A percentile compares a stretch with the other conserved stretches of the same genome.
Evolutionary conservation across 345 rosid species (phyloP).

Genomic region (Cardamine resedifolia): DNA sequence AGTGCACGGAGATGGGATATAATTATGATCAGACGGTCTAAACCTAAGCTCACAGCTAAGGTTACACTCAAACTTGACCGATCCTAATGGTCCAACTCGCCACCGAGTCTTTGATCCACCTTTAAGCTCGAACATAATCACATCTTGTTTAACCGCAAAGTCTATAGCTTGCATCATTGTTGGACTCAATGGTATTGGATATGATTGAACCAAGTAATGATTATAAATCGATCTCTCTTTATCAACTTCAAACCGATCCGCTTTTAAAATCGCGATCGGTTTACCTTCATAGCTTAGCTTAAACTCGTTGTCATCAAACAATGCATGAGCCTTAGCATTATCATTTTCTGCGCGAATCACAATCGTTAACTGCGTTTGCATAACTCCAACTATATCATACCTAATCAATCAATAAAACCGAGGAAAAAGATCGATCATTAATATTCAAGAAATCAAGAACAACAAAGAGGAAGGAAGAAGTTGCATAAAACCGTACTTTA

Average conservation of each 20-base stretch:
- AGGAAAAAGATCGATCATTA: not conserved
- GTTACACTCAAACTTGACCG: conserved; percentile 49
- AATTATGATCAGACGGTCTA: conserved; percentile 46
- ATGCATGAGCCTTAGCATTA: conserved; percentile 66
- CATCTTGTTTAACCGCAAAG: conserved; percentile 48
- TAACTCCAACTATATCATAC: conserved; percentile 46
- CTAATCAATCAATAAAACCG: conserved; percentile 12
- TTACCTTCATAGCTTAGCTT: conserved; percentile 48
- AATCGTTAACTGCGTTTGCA: conserved; percentile 64
- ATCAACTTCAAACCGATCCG: conserved; percentile 56
- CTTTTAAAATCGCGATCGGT: conserved; percentile 48
- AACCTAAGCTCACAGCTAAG: conserved; percentile 66
- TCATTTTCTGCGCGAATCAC: conserved; percentile 60
- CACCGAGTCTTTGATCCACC: conserved; percentile 68
- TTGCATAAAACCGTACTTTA: conserved; percentile 46
- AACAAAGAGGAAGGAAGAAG: conserved; percentile 28
- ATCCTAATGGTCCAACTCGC: conserved; percentile 70
- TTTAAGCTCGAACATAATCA: conserved; percentile 54
- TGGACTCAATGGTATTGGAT: conserved; percentile 59
- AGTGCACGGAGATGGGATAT: conserved; percentile 48
- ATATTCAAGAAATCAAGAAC: conserved; percentile 11
- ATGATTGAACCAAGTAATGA: conserved; percentile 55
- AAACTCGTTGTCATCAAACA: conserved; percentile 47
- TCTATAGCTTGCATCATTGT: conserved; percentile 43
- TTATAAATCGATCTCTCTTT: conserved; percentile 47